These are phyloP conservation scores for Wallacemonas sp. DNA, from an alignment of 208 protist genomes.

Conservation along the genomic window DNA sequence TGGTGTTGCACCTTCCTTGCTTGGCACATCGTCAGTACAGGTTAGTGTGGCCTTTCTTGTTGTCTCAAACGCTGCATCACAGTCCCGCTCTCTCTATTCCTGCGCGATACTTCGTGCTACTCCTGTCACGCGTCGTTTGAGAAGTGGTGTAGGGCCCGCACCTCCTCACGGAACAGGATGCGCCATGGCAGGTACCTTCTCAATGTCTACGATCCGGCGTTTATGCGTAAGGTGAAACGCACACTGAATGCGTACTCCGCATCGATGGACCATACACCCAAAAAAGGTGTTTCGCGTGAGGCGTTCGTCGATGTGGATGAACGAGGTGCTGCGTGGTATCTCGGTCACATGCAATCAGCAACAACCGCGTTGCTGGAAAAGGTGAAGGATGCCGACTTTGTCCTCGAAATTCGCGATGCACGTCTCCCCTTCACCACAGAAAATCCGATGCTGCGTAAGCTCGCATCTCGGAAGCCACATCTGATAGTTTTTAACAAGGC, in stretches of 20 bases:
- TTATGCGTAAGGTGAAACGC: slow-evolving; percentile 90
- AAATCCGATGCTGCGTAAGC: slow-evolving; percentile 76
- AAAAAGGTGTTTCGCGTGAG: slow-evolving; percentile 71
- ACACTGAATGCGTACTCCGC: slow-evolving; percentile 67
- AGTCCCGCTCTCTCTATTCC: too few species aligned
- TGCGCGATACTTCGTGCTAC: too few species aligned
- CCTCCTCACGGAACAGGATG: too few species aligned
- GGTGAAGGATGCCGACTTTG: slow-evolving; percentile 84
- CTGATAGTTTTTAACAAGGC: slow-evolving; percentile 94
- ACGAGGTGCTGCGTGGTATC: slow-evolving; percentile 85
- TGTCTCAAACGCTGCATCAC: too few species aligned
- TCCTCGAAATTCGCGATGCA: slow-evolving; percentile 93
- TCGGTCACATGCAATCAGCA: slow-evolving; percentile 86
- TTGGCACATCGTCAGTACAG: too few species aligned
- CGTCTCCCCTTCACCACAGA: slow-evolving; percentile 87
- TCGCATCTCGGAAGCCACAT: slow-evolving; percentile 54
- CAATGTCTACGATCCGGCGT: slow-evolving; percentile 87
- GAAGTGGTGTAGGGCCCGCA: too few species aligned
- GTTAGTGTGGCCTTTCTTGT: too few species aligned
- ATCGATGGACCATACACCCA: slow-evolving; percentile 62
- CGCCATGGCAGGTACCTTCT: slow-evolving; percentile 50
- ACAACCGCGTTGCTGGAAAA: slow-evolving; percentile 59
- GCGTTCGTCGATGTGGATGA: slow-evolving; percentile 89
- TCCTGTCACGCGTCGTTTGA: too few species aligned
- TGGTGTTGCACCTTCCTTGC: too few species aligned